These are phyloP conservation scores for Hypoxylon fragiforme DNA, from an alignment of 495 filamentous ascomycete species.

Conservation along the genomic window DNA sequence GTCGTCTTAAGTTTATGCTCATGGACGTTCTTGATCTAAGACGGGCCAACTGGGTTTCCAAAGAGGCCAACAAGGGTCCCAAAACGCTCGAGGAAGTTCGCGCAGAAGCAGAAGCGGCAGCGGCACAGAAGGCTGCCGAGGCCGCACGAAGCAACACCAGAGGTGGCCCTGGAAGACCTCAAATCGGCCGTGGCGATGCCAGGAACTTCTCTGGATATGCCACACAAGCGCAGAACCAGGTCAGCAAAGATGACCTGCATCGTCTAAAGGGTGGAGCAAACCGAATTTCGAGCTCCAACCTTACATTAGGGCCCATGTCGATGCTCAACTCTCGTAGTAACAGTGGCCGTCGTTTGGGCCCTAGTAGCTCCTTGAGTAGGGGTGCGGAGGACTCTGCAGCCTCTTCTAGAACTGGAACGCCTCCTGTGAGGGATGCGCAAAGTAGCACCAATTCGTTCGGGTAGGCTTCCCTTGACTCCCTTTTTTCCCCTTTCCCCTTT, in stretches of 20 bases:
- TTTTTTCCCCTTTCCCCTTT: no score
- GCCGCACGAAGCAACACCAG: constrained; percentile 61
- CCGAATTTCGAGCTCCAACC: constrained; percentile 60
- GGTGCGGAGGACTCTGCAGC: constrained; percentile 71
- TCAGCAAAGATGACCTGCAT: constrained; percentile 86
- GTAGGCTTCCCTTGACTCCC: no score
- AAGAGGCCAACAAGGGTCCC: constrained; percentile 88
- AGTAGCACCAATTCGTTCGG: constrained; percentile 85
- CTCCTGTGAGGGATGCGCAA: constrained; percentile 71
- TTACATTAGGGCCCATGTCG: constrained; percentile 76
- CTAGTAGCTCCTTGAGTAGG: constrained; percentile 68
- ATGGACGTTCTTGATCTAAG: constrained; percentile 92
- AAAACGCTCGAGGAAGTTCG: constrained; percentile 94
- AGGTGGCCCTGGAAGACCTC: constrained; percentile 58
- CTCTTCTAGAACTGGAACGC: constrained; percentile 86
- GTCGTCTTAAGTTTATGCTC: constrained; percentile 91
- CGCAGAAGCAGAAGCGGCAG: constrained; percentile 74
- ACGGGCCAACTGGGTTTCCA: constrained; percentile 72
- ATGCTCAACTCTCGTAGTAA: constrained; percentile 79
- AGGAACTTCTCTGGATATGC: constrained; percentile 73
- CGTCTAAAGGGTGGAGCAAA: constrained; percentile 65
- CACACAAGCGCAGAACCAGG: constrained; percentile 69
- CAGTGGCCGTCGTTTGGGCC: constrained; percentile 79
- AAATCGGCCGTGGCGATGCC: constrained; percentile 80
- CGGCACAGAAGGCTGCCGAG: constrained; percentile 69